A percentile compares a stretch with the other conserved stretches of the same genome.
Evolutionary conservation across 2,329 filamentous ascomycete genomes (phyloP).

Genomic region (Scedosporium apiospermum): DNA sequence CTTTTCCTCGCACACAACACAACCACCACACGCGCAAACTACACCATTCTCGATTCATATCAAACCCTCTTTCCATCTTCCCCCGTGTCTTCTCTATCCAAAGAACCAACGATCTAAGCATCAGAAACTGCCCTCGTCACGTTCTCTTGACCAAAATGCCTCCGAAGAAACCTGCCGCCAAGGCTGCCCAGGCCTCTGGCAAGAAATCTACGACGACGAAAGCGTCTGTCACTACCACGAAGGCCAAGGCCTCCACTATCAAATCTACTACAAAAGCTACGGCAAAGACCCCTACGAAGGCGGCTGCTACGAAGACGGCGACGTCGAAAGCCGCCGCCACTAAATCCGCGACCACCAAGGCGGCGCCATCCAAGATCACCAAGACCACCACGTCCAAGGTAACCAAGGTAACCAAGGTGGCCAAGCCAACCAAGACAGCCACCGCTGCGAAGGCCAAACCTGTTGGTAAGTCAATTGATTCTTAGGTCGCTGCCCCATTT

Average conservation of each 20-base stretch:
- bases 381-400: conserved; percentile 6
- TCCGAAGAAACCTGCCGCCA: conserved; percentile 5
- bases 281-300: no score
- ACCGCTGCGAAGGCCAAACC: background rate
- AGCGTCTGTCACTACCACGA: conserved; percentile 15
- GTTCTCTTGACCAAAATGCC: background rate
- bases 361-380: conserved; percentile 8
- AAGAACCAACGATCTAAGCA: background rate
- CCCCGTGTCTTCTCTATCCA: background rate
- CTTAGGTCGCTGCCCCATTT: background rate
- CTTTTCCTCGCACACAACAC: background rate
- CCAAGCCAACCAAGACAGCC: background rate
- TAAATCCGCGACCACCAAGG: no score
- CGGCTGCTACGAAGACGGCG: no score
- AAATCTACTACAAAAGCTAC: conserved; percentile 22
- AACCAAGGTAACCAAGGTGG: background rate
- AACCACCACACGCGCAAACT: background rate
- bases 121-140: background rate
- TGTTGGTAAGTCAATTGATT: conserved; percentile 2
- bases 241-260: conserved; percentile 10
- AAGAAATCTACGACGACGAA: conserved; percentile 14
- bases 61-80: background rate
- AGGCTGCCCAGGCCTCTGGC: conserved; percentile 11
- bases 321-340: no score
- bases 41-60: background rate